Base-by-base conservation (phyloP, 352 stramenopile genomes). In the Phytopythium mirpurense region DNA sequence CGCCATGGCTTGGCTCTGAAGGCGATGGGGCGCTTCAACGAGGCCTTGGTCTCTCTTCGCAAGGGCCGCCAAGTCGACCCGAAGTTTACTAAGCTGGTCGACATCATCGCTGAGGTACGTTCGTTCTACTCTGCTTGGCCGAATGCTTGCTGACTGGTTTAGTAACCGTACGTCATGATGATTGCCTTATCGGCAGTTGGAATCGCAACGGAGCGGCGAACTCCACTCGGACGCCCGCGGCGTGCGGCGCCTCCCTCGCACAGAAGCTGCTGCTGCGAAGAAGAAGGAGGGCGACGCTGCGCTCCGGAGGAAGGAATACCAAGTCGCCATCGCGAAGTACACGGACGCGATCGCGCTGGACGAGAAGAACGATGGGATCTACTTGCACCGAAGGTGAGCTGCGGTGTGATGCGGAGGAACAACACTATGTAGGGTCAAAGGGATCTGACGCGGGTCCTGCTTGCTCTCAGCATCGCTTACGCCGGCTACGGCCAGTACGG, bases 1-100 rank as follows among this genome's bases (percentile, higher is more conserved):
- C 90, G 92, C 40, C 75, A 97, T 29, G 94, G 91, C 15, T 83
- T 96, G 16, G 94, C 91, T 14, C 67, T 97, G 42, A 97, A 96
- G 62, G 68, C 76, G 14, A 62, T 96, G 56, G 75, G 77, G 2
- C 74, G 79, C 38, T 93, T 88, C 64, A 77, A 70, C 24, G 82
- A 93, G 47, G 78, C 83, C 3, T 69, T 91, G 12, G 65, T 67
- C 8, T 70, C 76, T 14, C 62, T 93, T 1, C 78, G 73, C 21
- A 86, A 86, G 41, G 83, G 80, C 14, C 74, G 72, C 11, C 70
- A 89, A 57, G 77, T 93, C 8, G 80, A 93, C 38, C 82, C 82
- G 10, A 76, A 86, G 51, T 86, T 86, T 43, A 54, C 57, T 3
- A 83, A 90, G 58, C 64, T 93, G 53, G 68, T 66, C 4, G 63